Evolutionary conservation across 306 rosid species (phyloP), one percentile per base, ranked within the genome.

Genomic region (Prunus padus): DNA sequence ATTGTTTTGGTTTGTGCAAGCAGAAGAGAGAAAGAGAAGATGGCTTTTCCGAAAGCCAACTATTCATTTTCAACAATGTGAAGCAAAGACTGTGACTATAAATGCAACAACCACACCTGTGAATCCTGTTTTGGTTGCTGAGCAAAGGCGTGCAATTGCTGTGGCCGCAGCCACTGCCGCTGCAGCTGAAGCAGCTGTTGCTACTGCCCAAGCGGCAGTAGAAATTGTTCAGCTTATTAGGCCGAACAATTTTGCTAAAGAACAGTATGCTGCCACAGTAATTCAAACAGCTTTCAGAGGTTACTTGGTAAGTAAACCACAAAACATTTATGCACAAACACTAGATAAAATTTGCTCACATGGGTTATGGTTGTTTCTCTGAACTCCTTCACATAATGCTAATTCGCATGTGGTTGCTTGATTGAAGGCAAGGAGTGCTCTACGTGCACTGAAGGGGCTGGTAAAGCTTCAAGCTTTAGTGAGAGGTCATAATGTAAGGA

Each of bases 251-350:
- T 66, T 77, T 49, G 49, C 16, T 33, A 67, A 20, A 57, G 62
- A 72, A 20, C 79, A 71, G 5, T 72, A 37, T 60, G 82, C 79
- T 6, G 82, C 75, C 67, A 33, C 73, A n/a, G 45, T 77, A 47
- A 82, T 82, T 77, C 85, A 82, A 77, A 72, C 82, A 5, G 72
- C 82, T 18, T 77, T 82, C 52, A 77, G 85, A 77, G 82, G 85
- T 18, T 82, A 77, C 50, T 77, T 82, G 31, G 85, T 82, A 40
- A 76, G 81, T 76, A 25, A 4, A 59, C 45, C 23, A 30, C 49
- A 70, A 31, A 11, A 20, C 33, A 26, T n/a, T 11, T 11, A 30
- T 28, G n/a, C 15, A 31, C 30, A 70, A 20, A 31, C 30, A 70
- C 20, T 3, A 69, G 3, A 12, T 51, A 22, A 20, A 4, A 23